Conservation (phyloP, 257 asterid genomes). For the Penstemon davidsonii region DNA sequence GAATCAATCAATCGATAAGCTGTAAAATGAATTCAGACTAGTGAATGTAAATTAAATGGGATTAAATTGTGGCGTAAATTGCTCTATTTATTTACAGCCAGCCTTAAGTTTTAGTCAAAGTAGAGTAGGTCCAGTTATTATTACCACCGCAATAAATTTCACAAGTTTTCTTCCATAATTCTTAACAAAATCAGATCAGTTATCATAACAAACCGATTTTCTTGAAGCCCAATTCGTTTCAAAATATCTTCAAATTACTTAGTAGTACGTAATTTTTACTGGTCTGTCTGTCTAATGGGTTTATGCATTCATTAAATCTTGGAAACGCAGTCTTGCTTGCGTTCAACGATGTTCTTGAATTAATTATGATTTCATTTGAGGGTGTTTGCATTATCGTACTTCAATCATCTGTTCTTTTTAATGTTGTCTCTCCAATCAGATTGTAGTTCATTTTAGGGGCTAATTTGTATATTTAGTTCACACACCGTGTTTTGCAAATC, state of each 20-base stretch:
- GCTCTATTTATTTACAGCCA: conserved; percentile 16
- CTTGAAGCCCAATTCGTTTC: conserved; percentile 26
- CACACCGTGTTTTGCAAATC: too few species aligned
- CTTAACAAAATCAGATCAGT: conserved; percentile 17
- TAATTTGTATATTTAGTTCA: too few species aligned
- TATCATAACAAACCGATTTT: conserved; percentile 31
- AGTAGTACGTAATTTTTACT: not conserved
- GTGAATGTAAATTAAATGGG: not conserved
- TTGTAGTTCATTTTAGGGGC: conserved; percentile 4
- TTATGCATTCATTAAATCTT: not conserved
- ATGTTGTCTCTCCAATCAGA: conserved; percentile 19
- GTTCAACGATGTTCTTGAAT: conserved; percentile 11
- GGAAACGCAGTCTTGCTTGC: conserved; percentile 18
- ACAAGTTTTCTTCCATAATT: conserved; percentile 8
- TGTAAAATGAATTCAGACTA: conserved; percentile 6
- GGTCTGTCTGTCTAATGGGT: not conserved
- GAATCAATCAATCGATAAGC: conserved; percentile 25
- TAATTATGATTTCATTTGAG: conserved; percentile 11
- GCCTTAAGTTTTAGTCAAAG: conserved; percentile 32
- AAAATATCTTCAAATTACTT: not conserved
- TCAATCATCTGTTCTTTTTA: conserved; percentile 13
- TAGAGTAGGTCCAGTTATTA: conserved; percentile 29
- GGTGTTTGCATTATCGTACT: conserved; percentile 10
- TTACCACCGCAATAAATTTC: conserved; percentile 22
- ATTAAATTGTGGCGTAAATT: conserved; percentile 41